A percentile compares a stretch with the other conserved stretches of the same genome.
Conservation (phyloP, 2,329 filamentous ascomycete genomes). For the Keithomyces neogunnii region DNA sequence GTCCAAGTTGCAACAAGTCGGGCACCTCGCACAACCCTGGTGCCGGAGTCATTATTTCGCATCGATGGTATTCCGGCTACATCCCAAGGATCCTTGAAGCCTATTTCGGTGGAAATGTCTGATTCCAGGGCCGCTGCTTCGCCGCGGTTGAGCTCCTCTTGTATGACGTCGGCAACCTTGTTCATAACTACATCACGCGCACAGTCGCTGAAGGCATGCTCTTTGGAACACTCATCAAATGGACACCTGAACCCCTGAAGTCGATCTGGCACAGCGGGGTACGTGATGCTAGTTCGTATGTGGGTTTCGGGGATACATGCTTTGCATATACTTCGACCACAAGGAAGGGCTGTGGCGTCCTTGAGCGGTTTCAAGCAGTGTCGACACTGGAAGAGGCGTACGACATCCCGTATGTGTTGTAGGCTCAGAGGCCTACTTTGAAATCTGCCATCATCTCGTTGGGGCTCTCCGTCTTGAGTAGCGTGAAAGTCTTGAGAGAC, state of each 20-base stretch:
- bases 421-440: constrained; percentile 1
- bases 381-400: constrained; percentile 71
- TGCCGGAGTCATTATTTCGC: constrained; percentile 21
- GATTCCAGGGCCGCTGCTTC: constrained; percentile 17
- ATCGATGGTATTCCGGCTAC: constrained; percentile 33
- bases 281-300: constrained; percentile 62
- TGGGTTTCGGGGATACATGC: constrained; percentile 62
- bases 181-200: constrained; percentile 66
- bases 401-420: constrained; percentile 19
- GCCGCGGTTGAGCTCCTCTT: constrained; percentile 39
- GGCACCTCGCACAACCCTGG: constrained; percentile 41
- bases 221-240: constrained; percentile 53
- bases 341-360: constrained; percentile 69
- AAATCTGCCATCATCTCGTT: background rate
- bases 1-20: constrained; percentile 58
- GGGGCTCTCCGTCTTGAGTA: background rate
- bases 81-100: constrained; percentile 28
- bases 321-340: constrained; percentile 70
- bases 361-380: constrained; percentile 61
- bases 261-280: constrained; percentile 60
- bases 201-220: constrained; percentile 73
- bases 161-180: constrained; percentile 58
- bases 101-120: constrained; percentile 28
- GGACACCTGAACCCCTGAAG: constrained; percentile 68
- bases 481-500: background rate